Evolutionary conservation across 2,329 filamentous ascomycete species (phyloP).

Genomic region (Coniosporium tulheliwenetii): DNA sequence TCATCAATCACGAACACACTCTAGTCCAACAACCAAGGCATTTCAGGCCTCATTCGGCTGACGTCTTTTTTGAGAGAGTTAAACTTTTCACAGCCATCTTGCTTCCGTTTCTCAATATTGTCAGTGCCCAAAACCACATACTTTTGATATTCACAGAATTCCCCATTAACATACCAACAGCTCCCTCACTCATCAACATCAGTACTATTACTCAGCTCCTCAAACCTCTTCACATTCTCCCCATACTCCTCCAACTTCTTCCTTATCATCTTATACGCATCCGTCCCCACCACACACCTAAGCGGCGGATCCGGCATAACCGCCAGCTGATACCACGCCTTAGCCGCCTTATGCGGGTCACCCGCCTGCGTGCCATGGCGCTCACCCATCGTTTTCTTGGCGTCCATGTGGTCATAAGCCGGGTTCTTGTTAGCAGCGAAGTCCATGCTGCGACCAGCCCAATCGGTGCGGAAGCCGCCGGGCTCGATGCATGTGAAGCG

Average conservation of each 20-base stretch:
- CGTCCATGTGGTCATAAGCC: slow-evolving; percentile 33
- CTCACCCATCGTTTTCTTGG: slow-evolving; percentile 22
- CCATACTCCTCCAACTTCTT: slow-evolving; percentile 34
- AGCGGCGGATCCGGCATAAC: slow-evolving; percentile 36
- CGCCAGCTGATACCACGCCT: slow-evolving; percentile 38
- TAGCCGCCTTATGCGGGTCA: slow-evolving; percentile 33
- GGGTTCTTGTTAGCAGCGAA: slow-evolving; percentile 27
- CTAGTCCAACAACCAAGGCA: too few relatives aligned
- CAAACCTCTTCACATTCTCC: slow-evolving; percentile 33
- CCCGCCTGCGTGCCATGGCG: slow-evolving; percentile 30
- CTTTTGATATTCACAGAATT: too few relatives aligned
- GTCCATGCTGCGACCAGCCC: slow-evolving; percentile 29
- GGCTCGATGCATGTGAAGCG: slow-evolving; percentile 29
- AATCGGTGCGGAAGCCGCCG: slow-evolving; percentile 31
- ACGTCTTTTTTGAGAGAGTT: too few relatives aligned
- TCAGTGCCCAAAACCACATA: too few relatives aligned
- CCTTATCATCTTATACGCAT: slow-evolving; percentile 33
- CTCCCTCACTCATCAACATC: slow-evolving; percentile 26
- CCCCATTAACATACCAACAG: not conserved
- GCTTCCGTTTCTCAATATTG: too few relatives aligned
- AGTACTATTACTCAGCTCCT: slow-evolving; percentile 32
- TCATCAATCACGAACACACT: too few relatives aligned
- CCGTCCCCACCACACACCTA: slow-evolving; percentile 36
- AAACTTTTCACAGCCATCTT: too few relatives aligned
- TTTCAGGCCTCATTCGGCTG: too few relatives aligned